Evolutionary conservation across 2,329 filamentous ascomycete genomes (phyloP), one percentile per base, ranked within the genome.

Genomic region (Cercospora sp.): DNA sequence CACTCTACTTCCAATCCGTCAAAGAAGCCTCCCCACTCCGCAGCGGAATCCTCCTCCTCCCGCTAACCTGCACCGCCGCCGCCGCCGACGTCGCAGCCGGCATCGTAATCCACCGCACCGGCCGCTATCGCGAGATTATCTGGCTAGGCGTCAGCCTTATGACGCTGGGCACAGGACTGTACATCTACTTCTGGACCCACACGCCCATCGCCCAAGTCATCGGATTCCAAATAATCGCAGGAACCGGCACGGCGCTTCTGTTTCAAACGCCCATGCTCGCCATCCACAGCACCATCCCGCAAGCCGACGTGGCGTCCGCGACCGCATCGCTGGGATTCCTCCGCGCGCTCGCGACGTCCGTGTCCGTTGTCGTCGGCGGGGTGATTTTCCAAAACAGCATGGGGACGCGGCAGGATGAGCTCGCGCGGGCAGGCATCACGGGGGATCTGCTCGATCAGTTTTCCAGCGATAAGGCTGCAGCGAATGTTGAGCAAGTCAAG

Each of bases 11-110:
- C 64, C 91, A 94, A 76, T 85, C 88, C 3, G 90, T 89, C 0
- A 84, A 89, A 1, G 84, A 84, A 61, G 87, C 86, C 1, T 84
- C 84, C 0, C 88, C 89, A 0, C 80, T 90, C 40, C 81, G 82
- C 18, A 91, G 87, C 0, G 84, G 83, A 73, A 72, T 90, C 0
- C 84, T 90, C 16, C 82, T 91, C 2, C 81, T 92, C 0, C 89
- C 90, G 0, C 85, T 89, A 49, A 87, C 78, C 21, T 70, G 81
- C 5, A 76, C 78, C 0, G 82, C 83, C 66, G 82, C 85, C 0
- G 67, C 81, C 8, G 76, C 80, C 1, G 84, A 81, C 43, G 80
- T 86, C 2, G 43, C 80, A 0, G 78, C 79, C 1, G 86, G 86
- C 2, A 63, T 86, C n/a, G 71, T 84, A 16, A 85, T 85, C 66